Evolutionary conservation across 257 asterid genomes (phyloP), one percentile per base, ranked within the genome.

Genomic region (Solanum etuberosum): DNA sequence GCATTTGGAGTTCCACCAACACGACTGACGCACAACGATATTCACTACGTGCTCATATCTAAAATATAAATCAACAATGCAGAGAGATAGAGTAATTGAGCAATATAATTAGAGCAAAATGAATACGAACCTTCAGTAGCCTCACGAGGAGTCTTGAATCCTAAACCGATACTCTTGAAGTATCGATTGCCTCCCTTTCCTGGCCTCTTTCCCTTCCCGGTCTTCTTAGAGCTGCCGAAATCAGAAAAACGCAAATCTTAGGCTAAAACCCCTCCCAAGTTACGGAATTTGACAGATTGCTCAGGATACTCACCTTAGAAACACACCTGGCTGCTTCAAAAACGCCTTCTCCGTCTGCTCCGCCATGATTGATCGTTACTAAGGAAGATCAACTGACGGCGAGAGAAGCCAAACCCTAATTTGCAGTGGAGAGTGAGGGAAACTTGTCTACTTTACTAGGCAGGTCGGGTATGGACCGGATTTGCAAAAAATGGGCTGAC

Each of bases 171-270:
- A 88, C 90, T 92, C 92, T 92, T 91, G 77, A 83, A 89, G 90
- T 61, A 91, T 65, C 91, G 91, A 72, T 91, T 90, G 9, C 93
- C 92, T 9, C 93, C 92, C 86, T 91, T 91, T 25, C 92, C 92
- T 25, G 93, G 93, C 31, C 90, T 85, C 88, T 92, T 92, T 27
- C 93, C 94, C 76, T 92, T 92, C 65, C 92, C 92, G 10, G 91
- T 80, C 65, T 92, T 92, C 92, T 92, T 92, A 74, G 92, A 92
- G 88, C 93, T 91, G 87, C 85, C 59, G 32, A 54, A 18, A 54
- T 48, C 21, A 42, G 35, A 29, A 23, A 86, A 42, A 42, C 48
- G 4, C 77, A 84, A 25, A 83, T 1, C 37, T 85, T 5, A 85
- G 14, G 9, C 23, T 10, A 4, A 43, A 67, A 29, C 7, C 11